Conservation (phyloP, 257 asterid species). For the Mentha longifolia region DNA sequence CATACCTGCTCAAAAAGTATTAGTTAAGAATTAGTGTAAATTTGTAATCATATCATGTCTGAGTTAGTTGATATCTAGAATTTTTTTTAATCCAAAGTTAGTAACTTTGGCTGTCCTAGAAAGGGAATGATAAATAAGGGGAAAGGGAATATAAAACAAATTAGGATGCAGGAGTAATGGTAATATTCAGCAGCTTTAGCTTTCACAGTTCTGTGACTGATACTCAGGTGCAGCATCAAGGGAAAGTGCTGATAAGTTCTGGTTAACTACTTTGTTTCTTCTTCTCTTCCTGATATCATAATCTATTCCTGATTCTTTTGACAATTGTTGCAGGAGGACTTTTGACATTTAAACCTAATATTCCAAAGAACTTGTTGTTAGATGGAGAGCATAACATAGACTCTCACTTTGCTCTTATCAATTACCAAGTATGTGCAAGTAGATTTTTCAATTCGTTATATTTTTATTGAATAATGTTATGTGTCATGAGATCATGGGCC, state of each 20-base stretch:
- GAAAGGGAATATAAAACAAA: not conserved
- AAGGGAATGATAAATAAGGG: not conserved
- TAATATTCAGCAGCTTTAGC: not conserved
- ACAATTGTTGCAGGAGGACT: conserved; percentile 78
- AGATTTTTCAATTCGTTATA: conserved; percentile 18
- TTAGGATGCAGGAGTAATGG: conserved; percentile 12
- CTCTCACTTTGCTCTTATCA: conserved; percentile 89
- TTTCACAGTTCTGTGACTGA: conserved; percentile 11
- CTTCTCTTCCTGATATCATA: not conserved
- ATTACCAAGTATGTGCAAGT: conserved; percentile 80
- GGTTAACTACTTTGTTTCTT: conserved; percentile 26
- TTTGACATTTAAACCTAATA: conserved; percentile 79
- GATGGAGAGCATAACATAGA: conserved; percentile 85
- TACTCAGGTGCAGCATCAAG: conserved; percentile 22
- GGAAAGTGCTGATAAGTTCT: conserved; percentile 2
- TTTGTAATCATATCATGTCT: not conserved
- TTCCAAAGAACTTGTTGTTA: conserved; percentile 89
- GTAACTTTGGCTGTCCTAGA: not conserved
- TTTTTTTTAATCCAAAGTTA: not conserved
- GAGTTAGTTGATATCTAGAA: not conserved
- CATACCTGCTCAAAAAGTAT: not conserved
- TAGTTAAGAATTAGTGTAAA: not conserved
- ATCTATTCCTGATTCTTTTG: conserved; percentile 26
- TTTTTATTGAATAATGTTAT: conserved; percentile 1
- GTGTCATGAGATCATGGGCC: conserved; percentile 17